Base-by-base conservation (phyloP, 192 early-diverging fungal genomes). In the Coemansia sp. region DNA sequence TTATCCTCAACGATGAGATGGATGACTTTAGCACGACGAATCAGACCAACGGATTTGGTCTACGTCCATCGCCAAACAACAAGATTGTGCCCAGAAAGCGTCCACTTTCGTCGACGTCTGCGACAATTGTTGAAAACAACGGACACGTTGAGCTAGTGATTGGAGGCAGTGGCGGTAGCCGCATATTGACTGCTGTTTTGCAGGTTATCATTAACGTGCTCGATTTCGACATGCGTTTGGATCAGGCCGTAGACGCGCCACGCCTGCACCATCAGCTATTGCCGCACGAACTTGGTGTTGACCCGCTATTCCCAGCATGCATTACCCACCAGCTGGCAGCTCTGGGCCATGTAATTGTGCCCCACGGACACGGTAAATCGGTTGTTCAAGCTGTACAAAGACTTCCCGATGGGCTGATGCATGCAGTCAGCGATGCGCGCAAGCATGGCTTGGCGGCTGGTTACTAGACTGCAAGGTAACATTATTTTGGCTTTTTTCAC, bases 1-100 rank as follows among this genome's bases (percentile, higher is more conserved):
- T 98, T 54, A 90, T 98, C 38, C 78, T 98, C 49, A 98, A 98
- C 72, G 89, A 96, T 69, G 89, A 96, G 66, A 95, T 96, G 94
- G 91, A 96, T 72, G 94, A 98, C 65, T 98, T 96, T 64, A 90
- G 88, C 52, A 91, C 88, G 9, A 87, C 87, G 26, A 88, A 88
- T 57, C 55, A 74, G 8, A 84, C 87, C 8, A 91, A 93, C 64
- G 74, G 67, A 19, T 91, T 90, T 86, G 94, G 93, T 14, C 79
- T 95, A 25, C 82, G 78, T 8, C 94, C 96, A 0, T 92, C 89
- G 17, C 87, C 90, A 5, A 89, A 89, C 78, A 98, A 98, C 67
- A 75, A 80, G 64, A 80, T 86, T 71, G 84, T 86, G 15, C 93
- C 93, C 5, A 70, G 82, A 25, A 98, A 98, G 69, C 89, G 94